Evolutionary conservation across 2,329 filamentous ascomycete genomes (phyloP), one percentile per base, ranked within the genome.

Genomic region (Hymenoscyphus scutula): DNA sequence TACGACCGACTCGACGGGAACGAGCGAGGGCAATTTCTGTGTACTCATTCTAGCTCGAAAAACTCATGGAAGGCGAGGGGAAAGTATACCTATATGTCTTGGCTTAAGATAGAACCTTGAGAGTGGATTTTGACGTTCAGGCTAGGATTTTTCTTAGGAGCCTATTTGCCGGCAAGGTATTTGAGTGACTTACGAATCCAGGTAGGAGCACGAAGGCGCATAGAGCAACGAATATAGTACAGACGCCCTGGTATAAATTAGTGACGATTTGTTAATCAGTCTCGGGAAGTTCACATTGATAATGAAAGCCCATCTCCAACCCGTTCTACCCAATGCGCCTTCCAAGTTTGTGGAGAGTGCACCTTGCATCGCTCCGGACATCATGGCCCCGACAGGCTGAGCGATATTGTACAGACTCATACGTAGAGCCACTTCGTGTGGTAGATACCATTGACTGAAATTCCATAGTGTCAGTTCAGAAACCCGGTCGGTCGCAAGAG

Each of bases 81-180:
- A 34, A 34, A 34, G 3, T 10, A 10, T 34, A 34, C 32, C 32
- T 5, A 55, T 55, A n/a, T 55, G 53, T 29, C 53, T 23, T n/a
- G 53, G 53, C 17, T 55, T 55, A 10, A 55, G 10, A 32, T 55
- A 55, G 10, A 30, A 55, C 29, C 32, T 55, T 2, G 53, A 55
- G 15, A 55, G 53, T 29, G 25, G 53, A n/a, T 55, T 55, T 55
- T 55, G 53, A 3, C 53, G 27, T 29, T 55, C 53, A 27, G 23
- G 53, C 23, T 55, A 55, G 2, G 13, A n/a, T 19, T 53, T 5
- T 13, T 53, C 41, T 17, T 48, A 64, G 77, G 67, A 81, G 80
- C 80, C 79, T 82, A 64, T 78, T 75, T 3, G 77, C 77, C 19
- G 77, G 68, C 0, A 72, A 72, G 53, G 73, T 71, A 74, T 79